Conservation (phyloP, 2,329 filamentous ascomycete species). For the Fusarium illudens region DNA sequence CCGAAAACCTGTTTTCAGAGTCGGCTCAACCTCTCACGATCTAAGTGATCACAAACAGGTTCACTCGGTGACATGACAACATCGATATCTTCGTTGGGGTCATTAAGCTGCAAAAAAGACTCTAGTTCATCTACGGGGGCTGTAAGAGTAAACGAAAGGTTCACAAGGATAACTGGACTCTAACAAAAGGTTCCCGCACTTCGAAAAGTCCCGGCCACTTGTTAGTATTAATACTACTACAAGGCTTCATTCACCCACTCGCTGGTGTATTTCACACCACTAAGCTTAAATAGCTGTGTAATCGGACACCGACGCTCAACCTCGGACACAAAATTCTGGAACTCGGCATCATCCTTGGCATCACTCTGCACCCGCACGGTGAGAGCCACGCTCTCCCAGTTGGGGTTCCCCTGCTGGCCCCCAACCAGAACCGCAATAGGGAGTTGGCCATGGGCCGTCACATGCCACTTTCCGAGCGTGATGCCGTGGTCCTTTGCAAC, state of each 20-base stretch:
- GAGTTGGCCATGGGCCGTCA: not conserved
- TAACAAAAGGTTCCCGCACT: no score
- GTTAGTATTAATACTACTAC: not conserved
- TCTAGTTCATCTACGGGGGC: no score
- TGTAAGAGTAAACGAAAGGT: no score
- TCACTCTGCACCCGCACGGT: not conserved
- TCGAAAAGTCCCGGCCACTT: no score
- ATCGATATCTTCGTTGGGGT: no score
- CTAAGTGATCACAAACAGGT: no score
- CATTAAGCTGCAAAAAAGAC: no score
- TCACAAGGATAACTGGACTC: no score
- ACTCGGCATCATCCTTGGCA: not conserved
- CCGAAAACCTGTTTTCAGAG: constrained; percentile 44
- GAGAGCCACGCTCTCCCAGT: not conserved
- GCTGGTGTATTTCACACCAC: not conserved
- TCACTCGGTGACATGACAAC: no score
- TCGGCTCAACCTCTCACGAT: not conserved
- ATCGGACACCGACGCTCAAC: not conserved
- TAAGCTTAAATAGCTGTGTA: not conserved
- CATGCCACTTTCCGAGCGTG: not conserved
- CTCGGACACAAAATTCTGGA: not conserved
- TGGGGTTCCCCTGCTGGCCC: not conserved
- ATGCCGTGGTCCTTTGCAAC: not conserved
- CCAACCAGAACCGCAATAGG: not conserved
- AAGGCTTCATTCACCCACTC: not conserved